Conservation (phyloP, 2,329 filamentous ascomycete species). For the Triangularia verruculosa region DNA sequence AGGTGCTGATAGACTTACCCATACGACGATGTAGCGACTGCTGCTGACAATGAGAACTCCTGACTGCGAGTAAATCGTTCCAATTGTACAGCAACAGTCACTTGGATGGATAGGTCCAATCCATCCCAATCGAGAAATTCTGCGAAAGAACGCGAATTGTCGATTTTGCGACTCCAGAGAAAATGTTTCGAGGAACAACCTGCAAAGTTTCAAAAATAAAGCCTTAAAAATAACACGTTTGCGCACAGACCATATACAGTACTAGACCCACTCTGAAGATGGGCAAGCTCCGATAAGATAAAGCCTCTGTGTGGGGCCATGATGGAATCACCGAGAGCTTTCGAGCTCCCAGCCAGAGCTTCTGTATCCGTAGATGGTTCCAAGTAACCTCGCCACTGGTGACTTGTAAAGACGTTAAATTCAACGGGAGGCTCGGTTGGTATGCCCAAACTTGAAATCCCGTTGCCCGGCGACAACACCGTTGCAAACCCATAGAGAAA, state of each 20-base stretch:
- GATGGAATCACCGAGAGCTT: conserved; percentile 29
- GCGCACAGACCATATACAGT: conserved; percentile 13
- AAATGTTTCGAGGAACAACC: not conserved
- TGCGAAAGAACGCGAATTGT: not conserved
- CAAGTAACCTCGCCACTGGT: not conserved
- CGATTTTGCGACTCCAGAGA: not conserved
- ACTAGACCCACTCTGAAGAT: not conserved
- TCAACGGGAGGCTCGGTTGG: conserved; percentile 3
- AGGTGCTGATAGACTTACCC: conserved; percentile 13
- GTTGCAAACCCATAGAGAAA: conserved; percentile 1
- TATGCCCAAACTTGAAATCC: not conserved
- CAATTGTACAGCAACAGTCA: not conserved
- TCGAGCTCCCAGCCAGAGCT: conserved; percentile 16
- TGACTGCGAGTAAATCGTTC: too few relatives aligned
- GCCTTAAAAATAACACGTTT: conserved; percentile 17
- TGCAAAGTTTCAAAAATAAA: not conserved
- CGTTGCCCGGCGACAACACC: not conserved
- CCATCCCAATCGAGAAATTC: not conserved
- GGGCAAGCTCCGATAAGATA: conserved; percentile 27
- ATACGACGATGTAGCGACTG: not conserved
- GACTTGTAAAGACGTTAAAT: not conserved
- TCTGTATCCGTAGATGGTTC: not conserved
- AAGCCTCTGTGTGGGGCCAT: conserved; percentile 7
- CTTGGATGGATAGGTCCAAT: not conserved
- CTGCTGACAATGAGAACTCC: not conserved